Base-by-base conservation (phyloP, 805 yeast species). In the Candida silvatica region DNA sequence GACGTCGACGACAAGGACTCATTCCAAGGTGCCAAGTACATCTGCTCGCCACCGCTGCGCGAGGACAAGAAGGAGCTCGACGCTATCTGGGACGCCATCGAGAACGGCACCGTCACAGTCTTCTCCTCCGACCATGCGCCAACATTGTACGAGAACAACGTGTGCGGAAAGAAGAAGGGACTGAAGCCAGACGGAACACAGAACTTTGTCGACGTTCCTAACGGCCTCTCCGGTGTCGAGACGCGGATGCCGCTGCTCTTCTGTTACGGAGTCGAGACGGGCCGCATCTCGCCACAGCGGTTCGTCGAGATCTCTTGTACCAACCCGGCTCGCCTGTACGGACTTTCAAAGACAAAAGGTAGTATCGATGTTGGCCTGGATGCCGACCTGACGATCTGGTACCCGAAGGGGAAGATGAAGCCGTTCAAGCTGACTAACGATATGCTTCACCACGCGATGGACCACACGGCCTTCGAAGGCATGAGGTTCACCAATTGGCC, bases 41-140 rank as follows among this genome's bases (percentile, higher is more conserved):
- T 68, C 17, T 68, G 74, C 42, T 68, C 74, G 1, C 74, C 74
- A 2, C 74, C 74, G 4, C 42, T 67, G 34, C 57, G 74, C 45
- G 63, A 61, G 30, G 52, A 55, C 15, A 50, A 48, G 11, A 48
- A 45, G 17, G 69, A 67, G 23, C 46, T 65, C 20, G 61, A 61
- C 5, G 69, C 64, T 7, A 64, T 67, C 17, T 68, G 74, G 73
- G 58, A 49, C 31, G 62, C 59, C 4, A 56, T 68, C 35, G 56
- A 59, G 32, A 67, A 68, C 41, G 73, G 72, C 6, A 66, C 74
- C 0, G 65, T 68, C 28, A 66, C 72, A 0, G 59, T 67, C 5
- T 59, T 66, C 31, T 59, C 67, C 8, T 56, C 64, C 29, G 74
- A 68, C 43, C 74, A 68, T 46, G 66, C 70, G 8, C 69, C 74